Percentiles rank a stretch among this genome's conserved stretches.
Evolutionary conservation across 768 basidiomycete species (phyloP).

Genomic region (Ramaria sp.): DNA sequence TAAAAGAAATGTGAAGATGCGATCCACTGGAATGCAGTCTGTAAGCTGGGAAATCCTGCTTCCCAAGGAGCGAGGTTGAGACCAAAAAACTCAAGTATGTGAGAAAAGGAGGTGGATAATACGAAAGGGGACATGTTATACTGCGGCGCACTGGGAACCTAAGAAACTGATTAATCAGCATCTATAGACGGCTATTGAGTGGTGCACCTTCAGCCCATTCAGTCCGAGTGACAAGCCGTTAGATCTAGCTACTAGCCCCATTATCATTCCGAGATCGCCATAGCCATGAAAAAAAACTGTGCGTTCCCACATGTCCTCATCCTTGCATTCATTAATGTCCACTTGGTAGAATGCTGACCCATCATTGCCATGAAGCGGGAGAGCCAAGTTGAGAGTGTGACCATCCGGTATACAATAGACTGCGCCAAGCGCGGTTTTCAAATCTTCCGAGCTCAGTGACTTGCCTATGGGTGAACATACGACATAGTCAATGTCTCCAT

Average conservation of each 20-base stretch:
- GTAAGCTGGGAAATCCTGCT: slow-evolving; percentile 43
- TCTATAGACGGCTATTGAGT: background rate
- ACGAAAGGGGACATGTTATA: slow-evolving; percentile 28
- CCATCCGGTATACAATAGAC: slow-evolving; percentile 36
- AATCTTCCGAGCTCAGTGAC: slow-evolving; percentile 22
- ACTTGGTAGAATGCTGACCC: slow-evolving; percentile 32
- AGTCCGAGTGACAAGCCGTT: slow-evolving; percentile 38
- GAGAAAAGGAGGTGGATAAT: slow-evolving; percentile 38
- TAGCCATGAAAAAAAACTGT: slow-evolving; percentile 49
- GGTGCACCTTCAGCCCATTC: slow-evolving; percentile 47
- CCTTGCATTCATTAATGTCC: slow-evolving; percentile 49
- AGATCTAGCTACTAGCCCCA: slow-evolving; percentile 43
- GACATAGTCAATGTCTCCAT: slow-evolving; percentile 63
- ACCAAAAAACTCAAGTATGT: slow-evolving; percentile 46
- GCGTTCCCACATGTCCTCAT: slow-evolving; percentile 38
- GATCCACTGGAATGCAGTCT: slow-evolving; percentile 49
- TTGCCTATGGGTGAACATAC: slow-evolving; percentile 34
- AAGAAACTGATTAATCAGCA: background rate
- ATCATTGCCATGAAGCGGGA: slow-evolving; percentile 31
- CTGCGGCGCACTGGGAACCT: slow-evolving; percentile 11
- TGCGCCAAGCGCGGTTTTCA: slow-evolving; percentile 36
- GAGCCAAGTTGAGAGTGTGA: slow-evolving; percentile 53
- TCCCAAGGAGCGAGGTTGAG: slow-evolving; percentile 41
- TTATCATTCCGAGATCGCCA: slow-evolving; percentile 64
- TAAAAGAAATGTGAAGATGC: slow-evolving; percentile 43